These are phyloP conservation scores for Marchantia paleacea DNA, from an alignment of 225 moss, liverwort and hornwort genomes.

Conservation along the genomic window DNA sequence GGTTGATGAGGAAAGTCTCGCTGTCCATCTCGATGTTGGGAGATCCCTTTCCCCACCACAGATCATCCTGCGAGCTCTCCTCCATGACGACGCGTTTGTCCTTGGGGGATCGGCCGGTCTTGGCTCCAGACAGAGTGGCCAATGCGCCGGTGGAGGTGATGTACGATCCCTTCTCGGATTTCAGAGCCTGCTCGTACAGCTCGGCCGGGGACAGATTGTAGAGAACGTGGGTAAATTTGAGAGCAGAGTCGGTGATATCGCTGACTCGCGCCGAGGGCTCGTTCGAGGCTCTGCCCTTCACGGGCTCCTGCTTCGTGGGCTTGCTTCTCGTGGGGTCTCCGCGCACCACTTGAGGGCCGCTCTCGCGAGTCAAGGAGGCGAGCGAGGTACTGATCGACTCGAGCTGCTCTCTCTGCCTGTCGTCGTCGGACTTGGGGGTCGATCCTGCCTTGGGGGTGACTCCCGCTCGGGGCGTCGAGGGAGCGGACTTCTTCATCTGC, in stretches of 20 bases:
- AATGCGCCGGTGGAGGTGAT: slow-evolving; percentile 89
- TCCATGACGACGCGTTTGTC: slow-evolving; percentile 95
- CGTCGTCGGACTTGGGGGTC: slow-evolving; percentile 57
- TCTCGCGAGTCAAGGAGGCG: slow-evolving; percentile 89
- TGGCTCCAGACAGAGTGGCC: slow-evolving; percentile 89
- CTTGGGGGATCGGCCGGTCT: slow-evolving; percentile 96
- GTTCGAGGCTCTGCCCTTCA: slow-evolving; percentile 41
- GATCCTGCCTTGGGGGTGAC: slow-evolving; percentile 38
- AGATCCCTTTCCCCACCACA: slow-evolving; percentile 99
- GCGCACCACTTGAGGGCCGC: slow-evolving; percentile 84
- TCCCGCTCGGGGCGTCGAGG: slow-evolving; percentile 52
- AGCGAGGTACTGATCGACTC: slow-evolving; percentile 92
- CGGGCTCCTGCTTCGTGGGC: slow-evolving; percentile 51
- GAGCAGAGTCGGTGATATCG: slow-evolving; percentile 79
- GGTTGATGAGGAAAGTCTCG: slow-evolving; percentile 89
- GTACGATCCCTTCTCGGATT: slow-evolving; percentile 89
- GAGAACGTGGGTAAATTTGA: slow-evolving; percentile 92
- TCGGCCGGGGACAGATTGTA: slow-evolving; percentile 92
- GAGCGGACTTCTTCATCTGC: slow-evolving; percentile 91
- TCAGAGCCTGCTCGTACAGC: slow-evolving; percentile 93
- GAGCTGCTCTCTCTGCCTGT: slow-evolving; percentile 71
- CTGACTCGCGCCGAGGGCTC: not conserved
- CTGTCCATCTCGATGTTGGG: slow-evolving; percentile 98
- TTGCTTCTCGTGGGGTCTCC: slow-evolving; percentile 71
- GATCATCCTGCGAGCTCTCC: slow-evolving; percentile 60